These are phyloP conservation scores for Thalassiosira livingstoniorum DNA, from an alignment of 352 stramenopile species.

Conservation along the genomic window DNA sequence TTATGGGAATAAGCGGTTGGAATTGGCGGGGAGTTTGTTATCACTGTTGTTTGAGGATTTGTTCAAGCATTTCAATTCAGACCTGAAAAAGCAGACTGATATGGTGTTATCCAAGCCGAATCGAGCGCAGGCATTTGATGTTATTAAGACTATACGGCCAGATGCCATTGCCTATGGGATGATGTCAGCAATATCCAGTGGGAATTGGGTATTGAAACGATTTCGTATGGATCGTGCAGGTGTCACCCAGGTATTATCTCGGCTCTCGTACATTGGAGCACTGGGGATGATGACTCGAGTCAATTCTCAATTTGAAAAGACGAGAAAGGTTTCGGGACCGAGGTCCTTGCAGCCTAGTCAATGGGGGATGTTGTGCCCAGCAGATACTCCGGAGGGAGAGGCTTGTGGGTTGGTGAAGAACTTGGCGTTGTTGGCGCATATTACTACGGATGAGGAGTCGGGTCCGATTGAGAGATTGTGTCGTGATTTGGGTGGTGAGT, in stretches of 20 bases:
- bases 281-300: conserved; percentile 99
- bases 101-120: conserved; percentile 98
- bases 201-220: conserved; percentile 99
- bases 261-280: conserved; percentile 98
- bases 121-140: conserved; percentile 97
- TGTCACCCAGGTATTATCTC: conserved; percentile 96
- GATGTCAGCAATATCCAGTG: conserved; percentile 89
- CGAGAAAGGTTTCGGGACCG: conserved; percentile 97
- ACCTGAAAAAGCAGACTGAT: conserved; percentile 97
- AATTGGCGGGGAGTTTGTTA: conserved; percentile 97
- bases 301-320: conserved; percentile 99
- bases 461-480: conserved; percentile 94
- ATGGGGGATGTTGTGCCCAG: conserved; percentile 99
- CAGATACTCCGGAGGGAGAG: conserved; percentile 99
- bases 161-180: conserved; percentile 98
- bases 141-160: conserved; percentile 96
- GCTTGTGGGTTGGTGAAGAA: conserved; percentile 99
- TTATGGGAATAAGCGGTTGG: conserved; percentile 99
- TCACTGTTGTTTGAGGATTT: conserved; percentile 98
- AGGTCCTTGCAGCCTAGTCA: conserved; percentile 97
- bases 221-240: conserved; percentile 99
- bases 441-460: conserved; percentile 92
- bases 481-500: conserved; percentile 96
- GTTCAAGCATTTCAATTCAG: conserved; percentile 96
- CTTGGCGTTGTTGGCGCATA: conserved; percentile 97